phyloP scores from a whole-genome alignment of 2,329 filamentous ascomycete species.

The Cladosporium sp. region DNA sequence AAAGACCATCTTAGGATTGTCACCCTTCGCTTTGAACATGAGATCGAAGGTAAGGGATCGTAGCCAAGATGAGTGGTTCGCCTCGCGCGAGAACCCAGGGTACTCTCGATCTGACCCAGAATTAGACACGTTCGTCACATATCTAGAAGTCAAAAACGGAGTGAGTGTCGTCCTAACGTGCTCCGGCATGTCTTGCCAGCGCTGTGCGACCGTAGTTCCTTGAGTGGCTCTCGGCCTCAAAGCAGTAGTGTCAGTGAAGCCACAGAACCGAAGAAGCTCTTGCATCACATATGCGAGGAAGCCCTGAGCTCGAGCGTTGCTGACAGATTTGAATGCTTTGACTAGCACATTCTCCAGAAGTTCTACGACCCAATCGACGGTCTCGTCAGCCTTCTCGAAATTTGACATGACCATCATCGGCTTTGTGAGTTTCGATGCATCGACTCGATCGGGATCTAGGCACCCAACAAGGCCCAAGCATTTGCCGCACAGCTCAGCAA shows the following conservation, averaged over 20 bases:
- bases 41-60: conserved; percentile 76
- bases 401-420: conserved; percentile 87
- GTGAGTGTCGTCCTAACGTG: conserved; percentile 74
- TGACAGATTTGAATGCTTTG: conserved; percentile 84
- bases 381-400: conserved; percentile 73
- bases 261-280: conserved; percentile 74
- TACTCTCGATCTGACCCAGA: conserved; percentile 48
- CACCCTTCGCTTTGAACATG: conserved; percentile 69
- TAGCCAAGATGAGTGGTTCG: conserved; percentile 77
- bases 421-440: conserved; percentile 70
- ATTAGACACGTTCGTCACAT: conserved; percentile 49
- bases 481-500: conserved; percentile 70
- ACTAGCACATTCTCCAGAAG: conserved; percentile 84
- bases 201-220: conserved; percentile 59
- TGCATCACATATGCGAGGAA: conserved; percentile 95
- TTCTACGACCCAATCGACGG: conserved; percentile 79
- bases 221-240: conserved; percentile 52
- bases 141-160: conserved; percentile 82
- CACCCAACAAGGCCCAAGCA: conserved; percentile 88
- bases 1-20: conserved; percentile 73
- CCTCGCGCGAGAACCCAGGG: conserved; percentile 68
- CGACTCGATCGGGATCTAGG: conserved; percentile 84
- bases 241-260: conserved; percentile 59
- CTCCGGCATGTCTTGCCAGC: conserved; percentile 76
- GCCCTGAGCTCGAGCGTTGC: conserved; percentile 80